Base-by-base conservation (phyloP, 2,329 filamentous ascomycete species). In the Trichoderma sp. region DNA sequence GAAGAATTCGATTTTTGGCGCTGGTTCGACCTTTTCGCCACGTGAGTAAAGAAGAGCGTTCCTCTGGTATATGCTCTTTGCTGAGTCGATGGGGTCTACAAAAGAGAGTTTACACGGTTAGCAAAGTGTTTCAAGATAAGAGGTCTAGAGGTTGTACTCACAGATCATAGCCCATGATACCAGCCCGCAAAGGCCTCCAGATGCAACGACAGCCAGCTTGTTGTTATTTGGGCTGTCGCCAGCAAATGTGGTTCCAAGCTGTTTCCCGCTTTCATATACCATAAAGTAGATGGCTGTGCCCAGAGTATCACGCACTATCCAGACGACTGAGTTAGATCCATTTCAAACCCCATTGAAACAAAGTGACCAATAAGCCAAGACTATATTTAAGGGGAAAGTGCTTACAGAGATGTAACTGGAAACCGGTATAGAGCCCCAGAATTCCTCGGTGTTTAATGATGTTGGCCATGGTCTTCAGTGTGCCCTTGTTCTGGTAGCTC, bases 211-310 rank as follows among this genome's bases (percentile, higher is more conserved):
- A 19, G 92, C 91, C 67, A 92, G 78, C n/a, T 92, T 92, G 75
- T 91, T 92, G 60, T 91, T 92, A n/a, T 92, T 89, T 8, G 90
- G 89, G 71, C 86, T 86, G 72, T 91, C 91, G 59, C 91, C 87
- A 53, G 87, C 88, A 72, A 92, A 88, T 19, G 92, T 93, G 24
- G 91, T 92, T 72, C 94, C 86, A 29, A 95, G 81, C 78, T 96
- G 92, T 77, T 96, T 96, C 74, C 89, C 88, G 77, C 91, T 94
- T 80, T 96, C 93, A 78, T 96, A 96, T 35, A 93, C 94, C 82
- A 92, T 92, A 77, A 96, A 96, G 79, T 96, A 96, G 69, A 95
- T 92, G 35, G 89, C 88, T 1, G 93, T 96, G 66, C 93, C 93
- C 70, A 96, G 84, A 0, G 92, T 94, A 79, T 96, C 93, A 71